phyloP scores from a whole-genome alignment of 75 land plant species.

The Isoetes taiwanensis region DNA sequence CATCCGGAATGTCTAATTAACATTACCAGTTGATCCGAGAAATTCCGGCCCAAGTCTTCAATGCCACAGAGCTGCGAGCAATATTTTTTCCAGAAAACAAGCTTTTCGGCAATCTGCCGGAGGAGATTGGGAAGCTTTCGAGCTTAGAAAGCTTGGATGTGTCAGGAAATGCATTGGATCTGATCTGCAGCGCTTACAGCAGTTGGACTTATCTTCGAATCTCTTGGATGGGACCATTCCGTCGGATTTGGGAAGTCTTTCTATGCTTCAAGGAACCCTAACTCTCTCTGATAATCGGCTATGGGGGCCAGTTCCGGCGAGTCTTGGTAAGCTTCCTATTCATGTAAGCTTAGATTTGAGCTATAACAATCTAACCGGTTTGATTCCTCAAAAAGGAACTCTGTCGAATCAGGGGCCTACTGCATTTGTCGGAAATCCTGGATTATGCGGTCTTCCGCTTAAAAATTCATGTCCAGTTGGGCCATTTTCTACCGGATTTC shows the following conservation, averaged over 20 bases:
- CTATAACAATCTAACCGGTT: neutral
- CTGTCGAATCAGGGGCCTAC: constrained; percentile 5
- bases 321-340: neutral
- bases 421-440: constrained; percentile 3
- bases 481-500: no score
- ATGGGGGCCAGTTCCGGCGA: neutral
- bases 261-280: neutral
- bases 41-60: neutral
- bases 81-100: neutral
- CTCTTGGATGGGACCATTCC: neutral
- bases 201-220: neutral
- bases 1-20: no score
- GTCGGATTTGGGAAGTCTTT: neutral
- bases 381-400: neutral
- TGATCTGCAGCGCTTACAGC: neutral
- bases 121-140: no score
- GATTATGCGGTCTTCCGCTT: constrained; percentile 4
- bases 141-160: no score
- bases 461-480: no score
- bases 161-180: neutral
- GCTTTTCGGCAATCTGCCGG: neutral
- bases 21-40: neutral
- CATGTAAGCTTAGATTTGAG: constrained; percentile 1
- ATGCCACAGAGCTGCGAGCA: neutral
- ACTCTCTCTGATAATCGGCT: neutral